phyloP scores from a whole-genome alignment of 129 eudicot species.

The Ambrosia artemisiifolia region DNA sequence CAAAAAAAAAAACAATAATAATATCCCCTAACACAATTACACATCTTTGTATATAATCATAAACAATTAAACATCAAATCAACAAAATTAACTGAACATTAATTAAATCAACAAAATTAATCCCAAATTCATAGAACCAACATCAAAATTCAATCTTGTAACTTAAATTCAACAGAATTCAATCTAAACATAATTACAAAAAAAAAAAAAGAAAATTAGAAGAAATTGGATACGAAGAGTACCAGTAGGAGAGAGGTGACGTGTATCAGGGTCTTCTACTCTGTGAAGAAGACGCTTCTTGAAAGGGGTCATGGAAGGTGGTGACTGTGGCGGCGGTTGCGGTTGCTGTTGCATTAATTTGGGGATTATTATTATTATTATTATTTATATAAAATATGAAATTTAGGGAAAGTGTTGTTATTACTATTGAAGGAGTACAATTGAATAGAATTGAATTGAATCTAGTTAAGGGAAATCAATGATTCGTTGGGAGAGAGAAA shows the following conservation, averaged over 20 bases:
- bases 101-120: too few relatives aligned
- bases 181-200: background rate
- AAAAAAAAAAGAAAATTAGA: background rate
- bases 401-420: background rate
- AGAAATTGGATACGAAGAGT: background rate
- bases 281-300: conserved; percentile 44
- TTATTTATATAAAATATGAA: background rate
- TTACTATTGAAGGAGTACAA: too few relatives aligned
- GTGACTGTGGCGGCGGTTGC: conserved; percentile 22
- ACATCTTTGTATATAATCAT: too few relatives aligned
- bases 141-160: conserved; percentile 7
- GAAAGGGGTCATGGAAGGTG: conserved; percentile 40
- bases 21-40: too few relatives aligned
- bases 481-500: conserved; percentile 27
- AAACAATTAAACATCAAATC: too few relatives aligned
- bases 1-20: too few relatives aligned
- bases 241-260: conserved; percentile 19
- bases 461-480: conserved; percentile 9
- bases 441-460: conserved; percentile 10
- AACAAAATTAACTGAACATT: too few relatives aligned
- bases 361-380: background rate
- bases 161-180: background rate
- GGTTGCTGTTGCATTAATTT: conserved; percentile 23
- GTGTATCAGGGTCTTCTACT: conserved; percentile 27
- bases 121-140: background rate